These are phyloP conservation scores for Nakazawaea pomicola DNA, from an alignment of 805 yeast genomes.

Conservation along the genomic window DNA sequence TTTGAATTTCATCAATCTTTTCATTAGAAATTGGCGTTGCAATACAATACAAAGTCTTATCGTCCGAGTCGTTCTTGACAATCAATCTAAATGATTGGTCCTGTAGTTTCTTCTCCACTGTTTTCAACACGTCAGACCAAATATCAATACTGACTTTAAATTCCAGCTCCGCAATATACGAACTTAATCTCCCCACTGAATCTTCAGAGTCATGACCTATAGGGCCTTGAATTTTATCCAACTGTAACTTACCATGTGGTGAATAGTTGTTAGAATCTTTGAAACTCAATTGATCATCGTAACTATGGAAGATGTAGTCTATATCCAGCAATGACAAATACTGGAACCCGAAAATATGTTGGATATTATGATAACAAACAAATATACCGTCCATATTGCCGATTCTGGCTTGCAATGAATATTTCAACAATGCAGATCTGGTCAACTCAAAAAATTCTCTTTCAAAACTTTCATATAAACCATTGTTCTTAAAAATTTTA, in stretches of 20 bases:
- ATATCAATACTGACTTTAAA: conserved; percentile 55
- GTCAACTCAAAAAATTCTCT: conserved; percentile 75
- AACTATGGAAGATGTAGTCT: conserved; percentile 57
- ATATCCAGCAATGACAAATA: conserved; percentile 72
- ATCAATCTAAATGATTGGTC: conserved; percentile 33
- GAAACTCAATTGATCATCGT: conserved; percentile 23
- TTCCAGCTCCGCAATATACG: conserved; percentile 60
- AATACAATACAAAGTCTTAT: conserved; percentile 14
- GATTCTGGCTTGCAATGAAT: conserved; percentile 85
- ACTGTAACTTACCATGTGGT: conserved; percentile 3
- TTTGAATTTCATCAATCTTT: conserved; percentile 12
- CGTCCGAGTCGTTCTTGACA: conserved; percentile 1
- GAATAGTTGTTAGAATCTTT: conserved; percentile 10
- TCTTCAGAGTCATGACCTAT: conserved; percentile 14
- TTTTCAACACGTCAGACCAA: conserved; percentile 40
- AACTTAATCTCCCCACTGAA: conserved; percentile 32
- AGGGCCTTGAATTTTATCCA: conserved; percentile 6
- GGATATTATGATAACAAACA: conserved; percentile 83
- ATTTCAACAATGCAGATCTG: conserved; percentile 74
- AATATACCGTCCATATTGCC: conserved; percentile 98
- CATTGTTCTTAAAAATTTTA: conserved; percentile 56
- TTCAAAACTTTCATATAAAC: conserved; percentile 74
- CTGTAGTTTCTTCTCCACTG: conserved; percentile 26
- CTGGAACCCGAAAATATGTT: conserved; percentile 82
- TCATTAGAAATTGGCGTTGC: conserved; percentile 16